Conservation (phyloP, 2,329 filamentous ascomycete genomes). For the Leptoxyphium fumago region DNA sequence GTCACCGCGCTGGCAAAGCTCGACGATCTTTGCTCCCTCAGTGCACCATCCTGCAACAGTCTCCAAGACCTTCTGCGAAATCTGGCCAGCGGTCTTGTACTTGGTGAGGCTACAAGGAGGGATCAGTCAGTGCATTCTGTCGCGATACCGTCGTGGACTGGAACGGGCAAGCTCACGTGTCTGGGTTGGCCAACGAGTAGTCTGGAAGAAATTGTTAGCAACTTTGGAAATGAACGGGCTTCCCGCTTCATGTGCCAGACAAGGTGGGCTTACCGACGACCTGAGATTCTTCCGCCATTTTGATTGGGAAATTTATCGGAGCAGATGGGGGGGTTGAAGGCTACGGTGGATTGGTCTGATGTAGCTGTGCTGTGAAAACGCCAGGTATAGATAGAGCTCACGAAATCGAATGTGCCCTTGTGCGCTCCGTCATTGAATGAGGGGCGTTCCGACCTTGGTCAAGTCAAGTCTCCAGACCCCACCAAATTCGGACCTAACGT, state of each 20-base stretch:
- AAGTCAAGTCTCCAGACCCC: neutral
- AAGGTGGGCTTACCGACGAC: slow-evolving; percentile 6
- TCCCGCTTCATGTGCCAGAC: too few relatives aligned
- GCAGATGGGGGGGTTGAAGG: neutral
- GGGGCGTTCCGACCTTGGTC: neutral
- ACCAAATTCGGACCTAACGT: neutral
- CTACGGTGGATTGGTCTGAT: neutral
- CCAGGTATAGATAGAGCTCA: neutral
- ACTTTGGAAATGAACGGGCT: neutral
- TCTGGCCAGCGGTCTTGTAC: slow-evolving; percentile 92
- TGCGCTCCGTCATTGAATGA: neutral
- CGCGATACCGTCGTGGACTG: neutral
- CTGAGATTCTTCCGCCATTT: slow-evolving; percentile 15
- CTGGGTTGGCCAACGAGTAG: slow-evolving; percentile 23
- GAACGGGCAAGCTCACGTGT: slow-evolving; percentile 16
- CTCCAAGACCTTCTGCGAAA: slow-evolving; percentile 90
- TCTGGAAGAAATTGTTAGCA: slow-evolving; percentile 13
- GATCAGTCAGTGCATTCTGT: neutral
- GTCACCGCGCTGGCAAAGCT: slow-evolving; percentile 91
- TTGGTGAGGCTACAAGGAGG: slow-evolving; percentile 95
- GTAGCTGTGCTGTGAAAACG: too few relatives aligned
- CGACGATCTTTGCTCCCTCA: slow-evolving; percentile 81
- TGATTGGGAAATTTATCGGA: slow-evolving; percentile 1
- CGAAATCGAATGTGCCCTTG: neutral
- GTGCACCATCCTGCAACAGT: slow-evolving; percentile 61